Percentiles rank a stretch among this genome's conserved stretches.
These are phyloP conservation scores for Phaeotremella fagi DNA, from an alignment of 768 basidiomycete species.

Conservation along the genomic window DNA sequence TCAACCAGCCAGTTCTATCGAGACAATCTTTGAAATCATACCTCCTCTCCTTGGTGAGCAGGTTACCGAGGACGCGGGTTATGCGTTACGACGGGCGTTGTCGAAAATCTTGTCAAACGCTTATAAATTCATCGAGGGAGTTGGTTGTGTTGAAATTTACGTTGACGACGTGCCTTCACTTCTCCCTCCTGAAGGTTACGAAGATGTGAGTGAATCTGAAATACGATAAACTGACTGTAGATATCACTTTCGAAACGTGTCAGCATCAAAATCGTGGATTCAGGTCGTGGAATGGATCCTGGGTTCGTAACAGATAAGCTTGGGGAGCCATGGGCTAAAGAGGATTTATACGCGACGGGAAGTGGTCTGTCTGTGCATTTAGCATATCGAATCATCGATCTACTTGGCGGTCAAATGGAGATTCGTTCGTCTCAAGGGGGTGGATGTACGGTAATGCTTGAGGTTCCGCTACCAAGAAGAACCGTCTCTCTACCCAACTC, in stretches of 20 bases:
- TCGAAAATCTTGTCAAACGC: constrained; percentile 39
- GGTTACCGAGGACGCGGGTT: constrained; percentile 36
- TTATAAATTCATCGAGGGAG: constrained; percentile 40
- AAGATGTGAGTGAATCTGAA: constrained; percentile 18
- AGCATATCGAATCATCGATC: constrained; percentile 40
- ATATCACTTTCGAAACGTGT: constrained; percentile 24
- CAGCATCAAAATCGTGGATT: constrained; percentile 40
- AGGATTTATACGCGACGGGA: constrained; percentile 34
- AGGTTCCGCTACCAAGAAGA: constrained; percentile 32
- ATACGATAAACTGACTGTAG: constrained; percentile 3
- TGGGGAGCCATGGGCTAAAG: constrained; percentile 41
- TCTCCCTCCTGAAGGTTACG: constrained; percentile 32
- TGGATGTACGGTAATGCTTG: constrained; percentile 36
- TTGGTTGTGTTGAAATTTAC: constrained; percentile 41
- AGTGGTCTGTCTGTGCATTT: constrained; percentile 39
- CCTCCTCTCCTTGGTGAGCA: constrained; percentile 38
- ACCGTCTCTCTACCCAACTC: constrained; percentile 1
- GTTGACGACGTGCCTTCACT: constrained; percentile 30
- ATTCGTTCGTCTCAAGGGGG: constrained; percentile 33
- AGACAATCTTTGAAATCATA: constrained; percentile 43
- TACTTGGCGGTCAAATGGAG: constrained; percentile 44
- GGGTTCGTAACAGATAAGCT: constrained; percentile 24
- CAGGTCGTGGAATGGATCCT: constrained; percentile 31
- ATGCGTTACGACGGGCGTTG: constrained; percentile 36
- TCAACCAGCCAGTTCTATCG: constrained; percentile 21